phyloP scores from a whole-genome alignment of 768 basidiomycete species.

The Amanita exitialis region DNA sequence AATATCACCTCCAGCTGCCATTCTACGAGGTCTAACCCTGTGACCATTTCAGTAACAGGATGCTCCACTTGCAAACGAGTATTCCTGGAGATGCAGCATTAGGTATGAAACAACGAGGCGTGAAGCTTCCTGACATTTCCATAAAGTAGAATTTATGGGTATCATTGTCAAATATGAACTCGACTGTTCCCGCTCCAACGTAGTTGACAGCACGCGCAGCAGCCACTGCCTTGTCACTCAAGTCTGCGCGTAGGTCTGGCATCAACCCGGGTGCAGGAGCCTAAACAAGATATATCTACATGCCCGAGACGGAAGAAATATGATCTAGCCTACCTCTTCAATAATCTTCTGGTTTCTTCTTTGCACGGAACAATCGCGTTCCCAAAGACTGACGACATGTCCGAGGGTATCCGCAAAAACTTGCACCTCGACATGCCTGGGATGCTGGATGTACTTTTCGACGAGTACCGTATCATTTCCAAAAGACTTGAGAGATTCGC shows the following conservation, averaged over 20 bases:
- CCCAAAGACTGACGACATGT: constrained; percentile 90
- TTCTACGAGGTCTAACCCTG: constrained; percentile 87
- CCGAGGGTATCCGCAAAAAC: constrained; percentile 82
- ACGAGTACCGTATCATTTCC: constrained; percentile 81
- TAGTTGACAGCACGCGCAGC: constrained; percentile 92
- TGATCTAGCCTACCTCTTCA: constrained; percentile 50
- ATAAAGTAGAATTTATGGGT: constrained; percentile 85
- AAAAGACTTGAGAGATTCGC: constrained; percentile 83
- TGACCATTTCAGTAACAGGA: constrained; percentile 93
- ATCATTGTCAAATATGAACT: constrained; percentile 94
- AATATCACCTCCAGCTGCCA: constrained; percentile 77
- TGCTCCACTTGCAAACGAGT: constrained; percentile 84
- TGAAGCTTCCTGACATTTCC: constrained; percentile 65
- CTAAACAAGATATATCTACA: constrained; percentile 20
- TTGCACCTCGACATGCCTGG: constrained; percentile 91
- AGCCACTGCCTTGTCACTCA: constrained; percentile 81
- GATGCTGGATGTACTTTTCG: constrained; percentile 81
- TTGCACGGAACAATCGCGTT: constrained; percentile 89
- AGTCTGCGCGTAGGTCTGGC: constrained; percentile 65
- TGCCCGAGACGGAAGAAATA: not conserved
- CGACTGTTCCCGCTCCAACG: constrained; percentile 88
- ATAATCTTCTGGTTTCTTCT: constrained; percentile 93
- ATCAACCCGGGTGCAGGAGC: constrained; percentile 88
- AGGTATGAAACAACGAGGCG: not conserved
- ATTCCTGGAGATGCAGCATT: constrained; percentile 41